Conservation (phyloP, 164 flowering plant species). For the Protea cynaroides region DNA sequence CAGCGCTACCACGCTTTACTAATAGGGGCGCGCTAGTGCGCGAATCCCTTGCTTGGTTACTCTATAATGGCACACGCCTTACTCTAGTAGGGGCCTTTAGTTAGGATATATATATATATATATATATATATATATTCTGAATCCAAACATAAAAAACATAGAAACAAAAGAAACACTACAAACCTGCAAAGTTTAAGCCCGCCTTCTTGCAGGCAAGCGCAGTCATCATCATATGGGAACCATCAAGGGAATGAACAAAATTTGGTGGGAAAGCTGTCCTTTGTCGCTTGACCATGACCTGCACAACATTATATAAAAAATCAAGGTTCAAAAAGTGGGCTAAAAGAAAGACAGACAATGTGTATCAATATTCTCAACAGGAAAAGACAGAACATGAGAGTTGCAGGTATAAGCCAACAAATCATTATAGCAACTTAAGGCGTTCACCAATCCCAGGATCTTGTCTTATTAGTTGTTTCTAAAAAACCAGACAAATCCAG, state of each 20-base stretch:
- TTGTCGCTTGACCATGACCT: slow-evolving; percentile 91
- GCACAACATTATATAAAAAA: slow-evolving; percentile 3
- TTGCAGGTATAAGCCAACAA: neutral
- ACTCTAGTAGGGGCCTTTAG: too few species aligned
- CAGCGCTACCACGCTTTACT: too few species aligned
- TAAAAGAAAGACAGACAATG: neutral
- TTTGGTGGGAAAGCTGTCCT: slow-evolving; percentile 96
- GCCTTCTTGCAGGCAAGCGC: slow-evolving; percentile 91
- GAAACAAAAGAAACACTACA: neutral
- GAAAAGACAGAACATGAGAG: neutral
- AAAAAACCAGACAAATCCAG: neutral
- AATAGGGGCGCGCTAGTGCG: too few species aligned
- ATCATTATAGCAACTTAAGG: neutral
- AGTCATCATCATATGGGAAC: slow-evolving; percentile 99
- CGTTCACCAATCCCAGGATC: neutral
- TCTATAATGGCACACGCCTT: too few species aligned
- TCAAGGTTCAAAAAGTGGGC: neutral
- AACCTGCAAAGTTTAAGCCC: slow-evolving; percentile 95
- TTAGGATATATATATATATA: too few species aligned
- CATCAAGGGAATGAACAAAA: slow-evolving; percentile 97
- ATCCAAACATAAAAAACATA: neutral
- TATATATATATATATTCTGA: too few species aligned
- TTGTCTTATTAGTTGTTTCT: neutral
- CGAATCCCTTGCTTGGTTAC: too few species aligned
- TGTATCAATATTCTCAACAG: too few species aligned